Evolutionary conservation across 108 stramenopile genomes (phyloP), one percentile per base, ranked within the genome.

Genomic region (Pseudonitzschia multiseries): DNA sequence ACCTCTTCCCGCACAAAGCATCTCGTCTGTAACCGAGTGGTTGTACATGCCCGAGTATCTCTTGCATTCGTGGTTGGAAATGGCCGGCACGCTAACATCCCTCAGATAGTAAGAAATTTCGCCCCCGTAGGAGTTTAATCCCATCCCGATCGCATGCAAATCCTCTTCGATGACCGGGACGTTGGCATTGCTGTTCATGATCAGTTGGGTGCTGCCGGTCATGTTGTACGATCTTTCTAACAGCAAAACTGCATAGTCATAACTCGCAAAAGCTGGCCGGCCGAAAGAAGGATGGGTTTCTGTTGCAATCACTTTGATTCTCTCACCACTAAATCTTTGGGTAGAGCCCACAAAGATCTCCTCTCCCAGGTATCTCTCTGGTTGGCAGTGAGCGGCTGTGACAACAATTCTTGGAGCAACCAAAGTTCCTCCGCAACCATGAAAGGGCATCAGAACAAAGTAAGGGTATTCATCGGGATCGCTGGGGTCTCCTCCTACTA

Each of bases 1-100:
- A 15, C 29, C 26, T 22, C 36, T 57, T 13, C 65, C 71, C 0
- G 80, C 80, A 57, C 83, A 84, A 9, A 84, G 14, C 79, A 80
- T 78, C 14, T 17, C 0, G 43, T 21, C 3, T n/a, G 33, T 62
- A 40, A 62, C 6, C 22, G 1, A 2, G 2, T 18, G 12, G 21
- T 31, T 59, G n/a, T 31, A 31, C 9, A 24, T 33, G 15, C 4
- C 6, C 15, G 27, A 40, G 20, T 13, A 4, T 4, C 15, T 40
- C 9, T 17, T 31, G 61, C 61, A 62, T n/a, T 62, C 32, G 6
- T 26, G 4, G n/a, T 33, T 31, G 17, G 61, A 21, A 40, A 62
- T 62, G 61, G 32, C 29, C n/a, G 32, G 33, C 8, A 62, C 61
- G 17, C 31, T 33, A 12, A 20, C 18, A 17, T 62, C 61, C 32